Evolutionary conservation across 129 eudicot genomes (phyloP).

Genomic region (Chrysanthemum lavandulifolium): DNA sequence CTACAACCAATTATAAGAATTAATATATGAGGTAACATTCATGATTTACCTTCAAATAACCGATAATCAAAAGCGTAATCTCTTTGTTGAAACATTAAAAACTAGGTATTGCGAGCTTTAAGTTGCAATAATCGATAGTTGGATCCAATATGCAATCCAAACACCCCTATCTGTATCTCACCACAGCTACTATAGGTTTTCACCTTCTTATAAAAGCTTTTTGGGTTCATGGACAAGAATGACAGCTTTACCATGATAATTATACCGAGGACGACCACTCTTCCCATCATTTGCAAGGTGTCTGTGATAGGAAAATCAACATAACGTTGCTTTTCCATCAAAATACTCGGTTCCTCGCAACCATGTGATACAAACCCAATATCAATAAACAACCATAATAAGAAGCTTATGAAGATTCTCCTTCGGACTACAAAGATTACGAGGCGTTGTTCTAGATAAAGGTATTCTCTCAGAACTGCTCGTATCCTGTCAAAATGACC

Average conservation of each 20-base stretch:
- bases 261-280: constrained; percentile 94
- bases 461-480: too few relatives aligned
- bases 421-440: not conserved
- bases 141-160: too few relatives aligned
- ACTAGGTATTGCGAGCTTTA: too few relatives aligned
- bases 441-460: too few relatives aligned
- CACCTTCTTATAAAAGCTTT: constrained; percentile 95
- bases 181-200: not conserved
- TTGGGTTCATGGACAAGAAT: constrained; percentile 97
- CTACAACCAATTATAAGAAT: too few relatives aligned
- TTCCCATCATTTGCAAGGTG: constrained; percentile 98
- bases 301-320: constrained; percentile 96
- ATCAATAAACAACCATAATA: constrained; percentile 23
- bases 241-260: constrained; percentile 95
- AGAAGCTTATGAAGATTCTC: not conserved
- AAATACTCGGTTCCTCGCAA: constrained; percentile 86
- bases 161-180: not conserved
- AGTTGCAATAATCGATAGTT: too few relatives aligned
- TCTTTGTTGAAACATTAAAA: too few relatives aligned
- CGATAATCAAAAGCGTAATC: too few relatives aligned
- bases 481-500: too few relatives aligned
- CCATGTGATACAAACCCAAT: constrained; percentile 4
- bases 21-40: constrained; percentile 10
- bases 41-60: constrained; percentile 64
- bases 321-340: constrained; percentile 83